Percentiles rank a stretch among this genome's conserved stretches.
Conservation (phyloP, 805 yeast genomes). For the Isabelozyma pseudorhagii region DNA sequence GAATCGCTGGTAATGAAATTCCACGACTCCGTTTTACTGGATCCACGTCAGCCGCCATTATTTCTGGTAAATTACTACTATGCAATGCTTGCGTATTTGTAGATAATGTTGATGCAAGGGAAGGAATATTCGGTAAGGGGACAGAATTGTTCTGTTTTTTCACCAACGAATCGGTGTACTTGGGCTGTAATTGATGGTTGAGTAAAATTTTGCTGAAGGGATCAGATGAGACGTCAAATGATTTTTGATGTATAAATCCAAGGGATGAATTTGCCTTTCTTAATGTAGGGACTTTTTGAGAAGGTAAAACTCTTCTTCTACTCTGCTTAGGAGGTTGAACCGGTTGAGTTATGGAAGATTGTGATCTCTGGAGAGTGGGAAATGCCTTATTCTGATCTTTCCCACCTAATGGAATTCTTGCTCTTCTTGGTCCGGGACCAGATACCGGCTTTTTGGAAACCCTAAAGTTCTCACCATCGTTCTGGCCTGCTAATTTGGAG, state of each 20-base stretch:
- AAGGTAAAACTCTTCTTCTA: constrained; percentile 3
- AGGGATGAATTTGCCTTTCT: constrained; percentile 34
- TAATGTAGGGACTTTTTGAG: constrained; percentile 20
- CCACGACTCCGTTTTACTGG: constrained; percentile 21
- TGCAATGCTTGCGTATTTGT: constrained; percentile 15
- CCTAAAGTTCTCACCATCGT: background rate
- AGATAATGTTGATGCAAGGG: constrained; percentile 11
- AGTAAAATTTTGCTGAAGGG: background rate
- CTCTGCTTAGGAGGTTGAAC: background rate
- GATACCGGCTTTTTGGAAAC: background rate
- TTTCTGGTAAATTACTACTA: constrained; percentile 13
- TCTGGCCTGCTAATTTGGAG: constrained; percentile 1
- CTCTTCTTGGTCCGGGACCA: background rate
- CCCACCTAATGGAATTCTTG: constrained; percentile 38
- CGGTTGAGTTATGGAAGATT: constrained; percentile 12
- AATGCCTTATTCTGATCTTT: constrained; percentile 30
- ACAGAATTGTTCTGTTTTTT: background rate
- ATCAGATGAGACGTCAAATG: background rate
- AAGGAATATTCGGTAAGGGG: constrained; percentile 2
- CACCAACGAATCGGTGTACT: constrained; percentile 6
- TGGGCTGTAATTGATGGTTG: constrained; percentile 3
- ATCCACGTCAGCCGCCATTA: constrained; percentile 17
- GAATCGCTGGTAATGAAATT: constrained; percentile 3
- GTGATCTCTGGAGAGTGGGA: constrained; percentile 29
- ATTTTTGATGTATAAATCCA: constrained; percentile 24